Evolutionary conservation across 163 green algal species (phyloP).

Genomic region (Prototheca stagnorum): DNA sequence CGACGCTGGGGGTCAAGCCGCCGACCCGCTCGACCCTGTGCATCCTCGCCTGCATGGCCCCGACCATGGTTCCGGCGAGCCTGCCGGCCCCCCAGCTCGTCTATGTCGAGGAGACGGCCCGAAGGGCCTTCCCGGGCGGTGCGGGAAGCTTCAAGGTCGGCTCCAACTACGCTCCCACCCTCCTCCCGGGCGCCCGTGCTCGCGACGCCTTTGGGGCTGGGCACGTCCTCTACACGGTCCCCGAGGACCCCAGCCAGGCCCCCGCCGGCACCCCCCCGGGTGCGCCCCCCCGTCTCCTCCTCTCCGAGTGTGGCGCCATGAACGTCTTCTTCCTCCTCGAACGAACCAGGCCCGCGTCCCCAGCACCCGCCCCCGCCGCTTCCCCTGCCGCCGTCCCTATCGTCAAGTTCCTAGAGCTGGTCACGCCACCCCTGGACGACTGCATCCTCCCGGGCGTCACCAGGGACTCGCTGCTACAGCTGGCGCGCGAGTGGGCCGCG

Average conservation of each 20-base stretch:
- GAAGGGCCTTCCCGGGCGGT: conserved; percentile 53
- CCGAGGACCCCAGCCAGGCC: conserved; percentile 11
- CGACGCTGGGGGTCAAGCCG: conserved; percentile 29
- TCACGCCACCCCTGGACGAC: conserved; percentile 67
- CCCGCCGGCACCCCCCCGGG: not conserved
- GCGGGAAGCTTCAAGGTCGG: conserved; percentile 38
- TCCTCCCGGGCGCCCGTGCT: conserved; percentile 28
- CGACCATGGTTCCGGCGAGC: conserved; percentile 41
- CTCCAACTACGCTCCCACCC: conserved; percentile 52
- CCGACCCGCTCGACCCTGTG: conserved; percentile 23
- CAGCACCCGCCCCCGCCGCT: too few relatives aligned
- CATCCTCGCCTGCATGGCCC: conserved; percentile 38
- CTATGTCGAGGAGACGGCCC: conserved; percentile 35
- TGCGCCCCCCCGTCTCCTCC: not conserved
- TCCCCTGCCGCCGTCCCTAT: too few relatives aligned
- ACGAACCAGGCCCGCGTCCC: conserved; percentile 1
- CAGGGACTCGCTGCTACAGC: conserved; percentile 65
- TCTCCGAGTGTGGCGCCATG: conserved; percentile 42
- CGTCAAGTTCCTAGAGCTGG: too few relatives aligned
- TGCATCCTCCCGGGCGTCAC: conserved; percentile 91
- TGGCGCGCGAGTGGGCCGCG: conserved; percentile 26
- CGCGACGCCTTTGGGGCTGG: too few relatives aligned
- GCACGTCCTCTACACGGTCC: conserved; percentile 38
- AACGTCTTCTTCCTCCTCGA: conserved; percentile 56
- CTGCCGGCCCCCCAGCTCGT: conserved; percentile 26